Base-by-base conservation (phyloP, 2,329 filamentous ascomycete species). In the Aspergillus arachidicola region DNA sequence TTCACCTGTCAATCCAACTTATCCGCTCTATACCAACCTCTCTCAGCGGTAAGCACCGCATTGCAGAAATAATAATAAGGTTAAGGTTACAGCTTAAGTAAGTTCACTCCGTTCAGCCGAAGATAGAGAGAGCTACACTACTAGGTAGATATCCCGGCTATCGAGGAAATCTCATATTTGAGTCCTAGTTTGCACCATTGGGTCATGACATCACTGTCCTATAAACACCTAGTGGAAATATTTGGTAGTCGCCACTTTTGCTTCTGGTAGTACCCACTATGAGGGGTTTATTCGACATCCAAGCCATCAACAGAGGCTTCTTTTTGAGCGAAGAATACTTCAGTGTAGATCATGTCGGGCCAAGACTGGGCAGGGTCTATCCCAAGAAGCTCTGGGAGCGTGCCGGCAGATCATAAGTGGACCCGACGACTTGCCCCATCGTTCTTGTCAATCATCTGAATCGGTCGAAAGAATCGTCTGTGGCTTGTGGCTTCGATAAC, bases 371-470 rank as follows among this genome's bases (percentile, higher is more conserved):
- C 10, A 50, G 16, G 26, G 12, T 19, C 6, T 28, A 54, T 36
- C 10, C 32, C 30, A 12, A 23, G 11, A 36, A 14, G 19, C 30
- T 36, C 28, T 54, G 51, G 51, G 30, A 23, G 10, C 51, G 51
- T 23, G 19, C 51, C 51, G 51, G 51, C 30, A 54, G 51, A 54
- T 54, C 51, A 23, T n/a, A 36, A 54, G 30, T 54, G 51, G 51
- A 23, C 51, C 51, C 19, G 14, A 36, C 21, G 21, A 36, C 6
- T 23, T 14, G 2, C 7, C 16, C 9, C 16, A 34, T 53, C 28
- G 28, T 21, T 34, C 16, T n/a, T 14, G 50, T 11, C 30, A 21
- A 53, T 12, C 3, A 34, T 23, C 7, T 16, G 50, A 53, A 7
- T 34, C 26, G 21, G 34, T n/a, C 7, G 14, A 6, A 23, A 50